Percentiles rank a stretch among this genome's conserved stretches.
Evolutionary conservation across 164 flowering plant genomes (phyloP).

Genomic region (Euptelea pleiosperma): DNA sequence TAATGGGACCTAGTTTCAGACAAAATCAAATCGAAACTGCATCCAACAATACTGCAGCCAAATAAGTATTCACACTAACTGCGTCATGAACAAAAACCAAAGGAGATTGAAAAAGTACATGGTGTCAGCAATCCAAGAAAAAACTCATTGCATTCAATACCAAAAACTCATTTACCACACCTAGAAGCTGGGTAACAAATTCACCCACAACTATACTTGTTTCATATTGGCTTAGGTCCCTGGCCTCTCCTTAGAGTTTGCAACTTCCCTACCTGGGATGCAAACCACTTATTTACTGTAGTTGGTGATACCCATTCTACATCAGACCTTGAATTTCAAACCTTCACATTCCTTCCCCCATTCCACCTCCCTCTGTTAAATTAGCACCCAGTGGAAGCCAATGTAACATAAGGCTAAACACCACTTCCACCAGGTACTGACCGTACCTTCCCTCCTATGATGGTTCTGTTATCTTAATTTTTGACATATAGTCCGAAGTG

Average conservation of each 20-base stretch:
- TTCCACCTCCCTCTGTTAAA: background rate
- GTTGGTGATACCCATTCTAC: no score
- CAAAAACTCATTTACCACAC: background rate
- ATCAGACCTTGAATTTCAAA: background rate
- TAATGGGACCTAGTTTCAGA: background rate
- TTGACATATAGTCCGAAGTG: background rate
- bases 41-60: background rate
- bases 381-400: background rate
- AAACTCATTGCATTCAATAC: background rate
- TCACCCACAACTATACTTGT: background rate
- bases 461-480: background rate
- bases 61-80: background rate
- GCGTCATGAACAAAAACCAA: background rate
- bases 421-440: background rate
- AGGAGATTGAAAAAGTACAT: background rate
- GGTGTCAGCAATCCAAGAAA: background rate
- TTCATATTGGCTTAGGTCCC: background rate
- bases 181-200: background rate
- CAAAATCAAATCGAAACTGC: background rate
- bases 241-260: background rate
- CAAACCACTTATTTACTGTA: background rate
- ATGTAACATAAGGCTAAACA: background rate
- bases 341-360: background rate
- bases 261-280: background rate
- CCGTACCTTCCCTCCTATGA: background rate